Base-by-base conservation (phyloP, 2,329 filamentous ascomycete species). In the Penicillium sp. region DNA sequence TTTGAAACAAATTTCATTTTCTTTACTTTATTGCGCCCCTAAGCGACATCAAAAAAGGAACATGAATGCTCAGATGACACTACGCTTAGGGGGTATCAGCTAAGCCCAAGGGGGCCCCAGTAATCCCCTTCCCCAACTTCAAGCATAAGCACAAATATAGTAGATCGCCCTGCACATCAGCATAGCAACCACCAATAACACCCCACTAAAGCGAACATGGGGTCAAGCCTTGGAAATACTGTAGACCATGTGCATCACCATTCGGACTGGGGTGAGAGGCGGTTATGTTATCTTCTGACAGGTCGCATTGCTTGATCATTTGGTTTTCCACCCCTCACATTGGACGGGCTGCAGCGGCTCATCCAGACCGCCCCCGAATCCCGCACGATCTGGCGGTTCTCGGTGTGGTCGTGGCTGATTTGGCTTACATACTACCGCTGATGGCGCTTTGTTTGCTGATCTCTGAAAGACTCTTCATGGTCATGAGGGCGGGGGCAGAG, bases 401-500 rank as follows among this genome's bases (percentile, higher is more conserved):
- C 47, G 53, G 50, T 62, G 61, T 61, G 63, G 61, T 58, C 57
- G 58, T 61, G 63, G 63, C 61, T 60, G 51, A 43, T 53, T 22
- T 40, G 37, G 18, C 37, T 40, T 49, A 41, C 54, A 43, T 45
- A 40, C 26, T 35, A 23, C 46, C 23, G 44, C 56, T 60, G 51
- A 58, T 58, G 44, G 52, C n/a, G 50, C 57, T 56, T 61, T 63
- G 54, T 54, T 64, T 58, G 60, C 52, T 61, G 52, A 51, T 57
- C 46, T 26, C 14, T n/a, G 18, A 50, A 55, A 45, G 51, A 42
- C 40, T 49, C 22, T 23, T 52, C 15, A 49, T 42, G 53, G 55
- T 58, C 59, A 62, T 59, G 53, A 44, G 59, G 53, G 25, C 25
- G 44, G 26, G 22, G 35, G 18, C 26, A 6, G 18, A 23, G 33